Conservation (phyloP, 257 asterid species). For the Solanum etuberosum region DNA sequence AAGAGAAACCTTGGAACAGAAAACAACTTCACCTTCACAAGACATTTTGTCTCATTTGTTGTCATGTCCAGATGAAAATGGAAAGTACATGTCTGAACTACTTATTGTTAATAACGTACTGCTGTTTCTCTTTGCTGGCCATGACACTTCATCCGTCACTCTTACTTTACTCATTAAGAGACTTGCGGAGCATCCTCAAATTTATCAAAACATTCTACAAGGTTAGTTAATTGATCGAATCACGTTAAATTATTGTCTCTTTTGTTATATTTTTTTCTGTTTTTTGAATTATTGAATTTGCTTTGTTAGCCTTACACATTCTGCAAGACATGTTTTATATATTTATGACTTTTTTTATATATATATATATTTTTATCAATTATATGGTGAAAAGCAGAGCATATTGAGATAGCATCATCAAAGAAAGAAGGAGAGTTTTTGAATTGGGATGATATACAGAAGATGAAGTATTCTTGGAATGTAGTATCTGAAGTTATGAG, state of each 20-base stretch:
- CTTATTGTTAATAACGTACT: slow-evolving; percentile 54
- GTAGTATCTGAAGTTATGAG: slow-evolving; percentile 36
- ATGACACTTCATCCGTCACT: slow-evolving; percentile 60
- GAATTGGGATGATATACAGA: slow-evolving; percentile 42
- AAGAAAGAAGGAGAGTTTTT: slow-evolving; percentile 38
- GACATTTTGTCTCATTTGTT: slow-evolving; percentile 75
- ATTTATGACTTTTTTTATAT: no score
- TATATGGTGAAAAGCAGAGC: slow-evolving; percentile 29
- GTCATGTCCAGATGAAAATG: slow-evolving; percentile 39
- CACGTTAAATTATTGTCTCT: background rate
- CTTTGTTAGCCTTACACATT: background rate
- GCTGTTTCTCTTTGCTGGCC: slow-evolving; percentile 72
- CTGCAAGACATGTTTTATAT: no score
- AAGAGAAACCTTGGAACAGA: slow-evolving; percentile 25
- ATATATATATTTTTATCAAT: background rate
- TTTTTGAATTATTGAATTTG: background rate
- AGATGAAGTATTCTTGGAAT: background rate
- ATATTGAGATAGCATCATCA: slow-evolving; percentile 38
- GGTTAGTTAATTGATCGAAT: slow-evolving; percentile 13
- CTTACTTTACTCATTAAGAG: slow-evolving; percentile 46
- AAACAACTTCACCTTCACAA: slow-evolving; percentile 26
- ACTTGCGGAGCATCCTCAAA: slow-evolving; percentile 51
- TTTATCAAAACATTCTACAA: slow-evolving; percentile 44
- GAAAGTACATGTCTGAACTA: slow-evolving; percentile 52
- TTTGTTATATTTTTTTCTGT: background rate